These are phyloP conservation scores for Taxawa tesnikishii DNA, from an alignment of 2,329 filamentous ascomycete genomes.

Conservation along the genomic window DNA sequence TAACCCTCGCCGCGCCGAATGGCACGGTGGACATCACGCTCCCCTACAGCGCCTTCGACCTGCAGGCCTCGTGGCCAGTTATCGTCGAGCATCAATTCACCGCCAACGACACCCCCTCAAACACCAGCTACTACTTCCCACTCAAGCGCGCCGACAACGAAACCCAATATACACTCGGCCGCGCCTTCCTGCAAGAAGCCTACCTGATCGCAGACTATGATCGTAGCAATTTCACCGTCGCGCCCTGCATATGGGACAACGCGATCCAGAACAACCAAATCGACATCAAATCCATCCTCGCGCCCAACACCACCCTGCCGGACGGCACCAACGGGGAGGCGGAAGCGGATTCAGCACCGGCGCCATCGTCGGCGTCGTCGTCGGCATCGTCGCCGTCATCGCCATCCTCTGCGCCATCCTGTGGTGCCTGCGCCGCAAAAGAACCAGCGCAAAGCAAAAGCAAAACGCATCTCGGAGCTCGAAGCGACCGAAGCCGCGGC, in stretches of 20 bases:
- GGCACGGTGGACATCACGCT: conserved; percentile 20
- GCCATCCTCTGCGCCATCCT: conserved; percentile 16
- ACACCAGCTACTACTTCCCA: conserved; percentile 20
- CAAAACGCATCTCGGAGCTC: conserved; percentile 16
- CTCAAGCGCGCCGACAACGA: conserved; percentile 19
- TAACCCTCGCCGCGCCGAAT: conserved; percentile 15
- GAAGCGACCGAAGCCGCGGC: conserved; percentile 17
- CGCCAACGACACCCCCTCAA: conserved; percentile 11
- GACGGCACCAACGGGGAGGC: conserved; percentile 4
- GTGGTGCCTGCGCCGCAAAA: conserved; percentile 14
- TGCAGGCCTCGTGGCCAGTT: conserved; percentile 16
- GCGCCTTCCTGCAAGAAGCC: conserved; percentile 25
- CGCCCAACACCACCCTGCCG: conserved; percentile 9
- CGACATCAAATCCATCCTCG: conserved; percentile 17
- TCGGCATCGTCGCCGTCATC: conserved; percentile 17
- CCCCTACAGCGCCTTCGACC: conserved; percentile 23
- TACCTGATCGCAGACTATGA: conserved; percentile 25
- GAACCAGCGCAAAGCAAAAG: conserved; percentile 14
- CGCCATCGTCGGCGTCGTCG: conserved; percentile 21
- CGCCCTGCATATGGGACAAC: conserved; percentile 22
- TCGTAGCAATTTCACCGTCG: conserved; percentile 21
- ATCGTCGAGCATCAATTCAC: too few relatives aligned
- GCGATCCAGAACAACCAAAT: conserved; percentile 12
- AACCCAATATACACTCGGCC: conserved; percentile 23
- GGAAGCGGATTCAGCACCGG: conserved; percentile 14